Evolutionary conservation across 179 eudicot species (phyloP), one percentile per base, ranked within the genome.

Genomic region (Actinidia polygama): DNA sequence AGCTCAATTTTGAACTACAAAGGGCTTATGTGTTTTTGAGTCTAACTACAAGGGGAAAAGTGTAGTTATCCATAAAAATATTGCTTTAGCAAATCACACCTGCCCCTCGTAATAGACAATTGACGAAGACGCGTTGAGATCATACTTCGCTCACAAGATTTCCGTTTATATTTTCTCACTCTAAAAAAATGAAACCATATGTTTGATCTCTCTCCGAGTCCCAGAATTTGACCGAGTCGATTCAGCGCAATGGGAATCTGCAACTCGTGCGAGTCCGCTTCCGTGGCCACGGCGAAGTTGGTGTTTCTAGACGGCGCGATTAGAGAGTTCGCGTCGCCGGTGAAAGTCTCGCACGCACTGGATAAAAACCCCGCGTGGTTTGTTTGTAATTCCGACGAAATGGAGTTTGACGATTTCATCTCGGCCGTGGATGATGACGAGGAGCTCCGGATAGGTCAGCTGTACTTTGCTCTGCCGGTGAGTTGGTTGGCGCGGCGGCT

Each of bases 371-470:
- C 77, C 0, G 7, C 18, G 8, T 77, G 36, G 4, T 87, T 85
- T 63, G 49, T 89, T 44, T 87, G 88, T 3, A 72, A 82, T 73
- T 73, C 88, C 0, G 90, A 89, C 40, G 75, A 83, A 10, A 85
- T 89, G 91, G 85, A 87, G 30, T 86, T 85, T 5, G 87, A 80
- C 64, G 86, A 82, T 8, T 19, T 79, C 23, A 85, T 83, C 49
- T 82, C 87, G 26, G 67, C 78, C 6, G 44, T 85, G 10, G 63
- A 77, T 10, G 21, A 68, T 0, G 85, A 87, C 12, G 85, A 85
- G 36, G 85, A 84, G 79, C 90, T 89, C 46, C 88, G 84, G 63
- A 64, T 77, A 2, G 91, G 90, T 15, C 90, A 87, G 68, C 83
- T 89, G 46, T 89, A 89, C 46, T 89, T 89, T 12, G 76, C 83